Base-by-base conservation (phyloP, 1,284 basidiomycete genomes). In the Pseudozyma thailandica region DNA sequence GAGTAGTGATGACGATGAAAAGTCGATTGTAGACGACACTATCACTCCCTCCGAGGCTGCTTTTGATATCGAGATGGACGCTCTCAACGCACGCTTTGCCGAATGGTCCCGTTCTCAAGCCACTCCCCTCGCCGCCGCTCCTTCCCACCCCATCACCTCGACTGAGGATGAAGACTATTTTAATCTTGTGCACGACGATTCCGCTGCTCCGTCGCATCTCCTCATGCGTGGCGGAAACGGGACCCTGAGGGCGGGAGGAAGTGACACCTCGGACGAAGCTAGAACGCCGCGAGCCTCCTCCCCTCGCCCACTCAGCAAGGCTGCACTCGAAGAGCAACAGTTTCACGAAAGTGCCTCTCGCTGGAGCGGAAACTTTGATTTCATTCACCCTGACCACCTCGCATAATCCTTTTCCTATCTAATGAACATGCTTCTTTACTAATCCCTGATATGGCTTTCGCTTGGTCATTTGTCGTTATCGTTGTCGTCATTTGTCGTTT, bases 351-450 rank as follows among this genome's bases (percentile, higher is more conserved):
- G 13, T 18, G 20, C 20, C 18, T 28, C 45, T 35, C 25, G 46
- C 16, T 62, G 54, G 60, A 38, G 33, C 9, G 50, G 30, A 10
- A 42, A 33, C 30, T 54, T 72, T 38, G 55, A 66, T 49, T 66
- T 72, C 33, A 66, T 72, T 31, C 69, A 72, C 45, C 69, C 69
- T 9, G 69, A 72, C 18, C 69, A 72, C 44, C 69, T 66, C 6
- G 53, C 48, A 10, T 58, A 38, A 21, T 21, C n/a, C 18, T 16
- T 10, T 10, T 9, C 35, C n/a, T 41, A 35, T 35, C 8, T n/a
- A 7, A 9, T n/a, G 8, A 7, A 7, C 15, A 5, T 35, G 8
- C 38, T n/a, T 23, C 23, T 9, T 23, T 43, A 7, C 23, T 27
- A 38, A 38, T 48, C 42, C 2, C 13, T 41, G 26, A 9, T 43